These are phyloP conservation scores for Russula abietina DNA, from an alignment of 768 basidiomycete species.

Conservation along the genomic window DNA sequence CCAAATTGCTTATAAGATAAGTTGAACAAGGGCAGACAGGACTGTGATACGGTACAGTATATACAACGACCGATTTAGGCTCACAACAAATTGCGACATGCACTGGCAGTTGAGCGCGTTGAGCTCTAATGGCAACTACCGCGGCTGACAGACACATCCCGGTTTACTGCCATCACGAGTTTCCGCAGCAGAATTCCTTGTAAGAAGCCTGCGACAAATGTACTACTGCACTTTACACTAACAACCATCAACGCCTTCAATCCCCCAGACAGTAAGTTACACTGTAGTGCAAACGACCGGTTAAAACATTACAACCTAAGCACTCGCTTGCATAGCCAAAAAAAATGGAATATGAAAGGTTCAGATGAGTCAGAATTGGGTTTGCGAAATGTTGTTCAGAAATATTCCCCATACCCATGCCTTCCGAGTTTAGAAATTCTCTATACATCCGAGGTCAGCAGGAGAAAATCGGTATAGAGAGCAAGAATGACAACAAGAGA, in stretches of 20 bases:
- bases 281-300: not conserved
- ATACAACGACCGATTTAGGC: no score
- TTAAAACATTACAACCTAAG: not conserved
- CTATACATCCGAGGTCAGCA: not conserved
- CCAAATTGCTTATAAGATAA: no score
- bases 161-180: not conserved
- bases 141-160: not conserved
- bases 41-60: no score
- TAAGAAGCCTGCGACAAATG: not conserved
- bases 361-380: not conserved
- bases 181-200: not conserved
- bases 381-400: not conserved
- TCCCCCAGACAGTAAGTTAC: not conserved
- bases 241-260: constrained; percentile 7
- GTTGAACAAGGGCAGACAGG: no score
- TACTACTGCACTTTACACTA: not conserved
- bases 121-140: not conserved
- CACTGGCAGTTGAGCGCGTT: no score
- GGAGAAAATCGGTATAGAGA: not conserved
- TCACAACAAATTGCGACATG: no score
- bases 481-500: not conserved
- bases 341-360: not conserved
- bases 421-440: constrained; percentile 13
- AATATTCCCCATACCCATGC: not conserved
- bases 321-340: not conserved